Conservation (phyloP, 2,329 filamentous ascomycete species). For the Penicillium sp. region DNA sequence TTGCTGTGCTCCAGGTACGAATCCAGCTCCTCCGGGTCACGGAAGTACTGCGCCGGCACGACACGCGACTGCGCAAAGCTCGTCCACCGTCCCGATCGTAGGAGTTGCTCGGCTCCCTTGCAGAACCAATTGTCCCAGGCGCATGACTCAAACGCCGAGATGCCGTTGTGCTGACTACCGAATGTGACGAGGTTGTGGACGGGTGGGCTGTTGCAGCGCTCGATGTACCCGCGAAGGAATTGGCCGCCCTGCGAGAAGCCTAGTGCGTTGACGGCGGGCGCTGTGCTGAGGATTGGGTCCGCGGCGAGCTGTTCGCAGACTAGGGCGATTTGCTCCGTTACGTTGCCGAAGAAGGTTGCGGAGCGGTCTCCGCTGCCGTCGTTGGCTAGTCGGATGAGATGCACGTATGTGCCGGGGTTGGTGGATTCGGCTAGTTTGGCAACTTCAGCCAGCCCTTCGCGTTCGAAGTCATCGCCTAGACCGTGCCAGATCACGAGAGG, state of each 20-base stretch:
- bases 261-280: constrained; percentile 81
- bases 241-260: constrained; percentile 96
- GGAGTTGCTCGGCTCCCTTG: constrained; percentile 71
- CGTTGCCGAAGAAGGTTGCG: constrained; percentile 87
- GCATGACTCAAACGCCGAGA: constrained; percentile 78
- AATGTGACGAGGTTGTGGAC: constrained; percentile 82
- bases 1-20: constrained; percentile 77
- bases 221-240: constrained; percentile 86
- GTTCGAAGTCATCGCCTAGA: constrained; percentile 65
- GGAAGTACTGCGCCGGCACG: constrained; percentile 94
- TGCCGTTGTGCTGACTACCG: constrained; percentile 90
- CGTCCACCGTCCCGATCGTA: constrained; percentile 79
- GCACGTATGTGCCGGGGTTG: constrained; percentile 81
- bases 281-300: constrained; percentile 77
- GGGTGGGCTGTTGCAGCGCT: constrained; percentile 77
- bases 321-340: constrained; percentile 71
- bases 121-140: constrained; percentile 72
- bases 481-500: constrained; percentile 96
- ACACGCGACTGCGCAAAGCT: constrained; percentile 72
- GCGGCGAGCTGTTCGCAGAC: constrained; percentile 76
- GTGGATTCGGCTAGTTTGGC: constrained; percentile 68
- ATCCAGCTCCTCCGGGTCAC: constrained; percentile 66
- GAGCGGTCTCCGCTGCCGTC: constrained; percentile 69
- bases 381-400: constrained; percentile 71
- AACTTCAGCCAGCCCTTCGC: constrained; percentile 70